Evolutionary conservation across 2,329 filamentous ascomycete genomes (phyloP).

Genomic region (Ophiostoma sp.): DNA sequence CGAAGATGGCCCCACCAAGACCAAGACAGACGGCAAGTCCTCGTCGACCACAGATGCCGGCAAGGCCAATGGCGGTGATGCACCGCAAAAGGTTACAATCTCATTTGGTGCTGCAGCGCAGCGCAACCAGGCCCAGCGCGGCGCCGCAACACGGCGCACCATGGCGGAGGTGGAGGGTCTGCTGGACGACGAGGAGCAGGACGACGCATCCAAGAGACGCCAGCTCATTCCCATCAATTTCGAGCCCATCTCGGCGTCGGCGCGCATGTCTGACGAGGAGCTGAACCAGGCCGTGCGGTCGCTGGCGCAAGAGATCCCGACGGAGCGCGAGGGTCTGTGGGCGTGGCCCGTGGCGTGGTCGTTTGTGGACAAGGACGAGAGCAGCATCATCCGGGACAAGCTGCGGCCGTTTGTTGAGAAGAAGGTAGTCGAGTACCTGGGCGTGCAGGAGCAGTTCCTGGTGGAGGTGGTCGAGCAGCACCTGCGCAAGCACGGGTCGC

Average conservation of each 20-base stretch:
- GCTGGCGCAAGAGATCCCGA: constrained; percentile 84
- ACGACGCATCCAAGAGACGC: constrained; percentile 60
- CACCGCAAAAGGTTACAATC: constrained; percentile 65
- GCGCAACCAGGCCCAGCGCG: constrained; percentile 54
- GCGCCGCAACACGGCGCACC: constrained; percentile 60
- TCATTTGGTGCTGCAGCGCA: constrained; percentile 86
- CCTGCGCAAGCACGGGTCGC: constrained; percentile 66
- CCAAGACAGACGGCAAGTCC: not conserved
- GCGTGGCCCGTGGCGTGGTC: constrained; percentile 92
- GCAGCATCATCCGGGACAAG: constrained; percentile 60
- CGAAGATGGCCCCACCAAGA: not conserved
- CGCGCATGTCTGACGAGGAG: constrained; percentile 77
- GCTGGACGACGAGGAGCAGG: constrained; percentile 89
- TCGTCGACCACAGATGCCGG: not conserved
- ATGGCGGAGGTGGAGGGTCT: constrained; percentile 92
- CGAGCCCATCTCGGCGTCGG: constrained; percentile 61
- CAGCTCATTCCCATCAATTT: constrained; percentile 79
- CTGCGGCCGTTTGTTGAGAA: constrained; percentile 93
- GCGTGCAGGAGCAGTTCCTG: constrained; percentile 91
- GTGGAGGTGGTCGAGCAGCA: constrained; percentile 91
- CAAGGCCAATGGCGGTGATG: not conserved
- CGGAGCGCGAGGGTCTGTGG: constrained; percentile 81
- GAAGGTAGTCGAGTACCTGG: constrained; percentile 95
- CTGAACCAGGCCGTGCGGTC: constrained; percentile 73
- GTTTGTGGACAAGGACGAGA: constrained; percentile 72